Evolutionary conservation across 495 filamentous ascomycete species (phyloP), one percentile per base, ranked within the genome.

Genomic region (Daldinia childiae): DNA sequence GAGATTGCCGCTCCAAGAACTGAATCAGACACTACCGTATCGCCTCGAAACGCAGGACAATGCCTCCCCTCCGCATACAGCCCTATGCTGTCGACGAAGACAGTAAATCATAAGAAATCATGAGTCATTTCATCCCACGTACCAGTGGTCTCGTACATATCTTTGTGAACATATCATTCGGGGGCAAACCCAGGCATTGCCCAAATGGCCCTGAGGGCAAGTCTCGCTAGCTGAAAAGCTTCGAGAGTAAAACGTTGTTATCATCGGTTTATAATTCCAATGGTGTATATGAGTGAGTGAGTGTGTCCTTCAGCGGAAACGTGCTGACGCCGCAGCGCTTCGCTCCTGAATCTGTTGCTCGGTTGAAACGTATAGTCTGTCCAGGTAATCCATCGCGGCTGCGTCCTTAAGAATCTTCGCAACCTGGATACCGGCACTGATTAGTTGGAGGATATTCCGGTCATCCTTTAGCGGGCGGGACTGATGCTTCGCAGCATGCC

Each of bases 401-500:
- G 90, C 89, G 82, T 96, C 92, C 80, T 90, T 92, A 36, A 96
- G 82, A 62, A 95, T 93, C 76, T 93, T 94, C 43, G 92, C 90
- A 68, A 96, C 93, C 79, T 96, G 93, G 57, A 91, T 91, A 26
- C 92, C 93, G 38, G 92, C 92, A 55, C 90, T 93, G 62, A 96
- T 91, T 27, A 95, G 84, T 81, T 96, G 93, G 38, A 96, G 84
- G 63, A 96, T 91, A 77, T 94, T 94, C 70, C 93, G 87, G 79
- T 96, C 93, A 83, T 96, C 93, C 87, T 96, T 96, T 66, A 93
- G 82, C 17, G 92, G 92, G 50, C 92, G 86, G 54, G 88, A 90
- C 78, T 93, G 91, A 79, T 94, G 90, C 83, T 93, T 93, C 50
- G 91, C 91, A 72, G 89, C 89, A 74, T 94, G 92, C 64, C 92